These are phyloP conservation scores for Didymella glomerata DNA, from an alignment of 2,329 filamentous ascomycete genomes.

Conservation along the genomic window DNA sequence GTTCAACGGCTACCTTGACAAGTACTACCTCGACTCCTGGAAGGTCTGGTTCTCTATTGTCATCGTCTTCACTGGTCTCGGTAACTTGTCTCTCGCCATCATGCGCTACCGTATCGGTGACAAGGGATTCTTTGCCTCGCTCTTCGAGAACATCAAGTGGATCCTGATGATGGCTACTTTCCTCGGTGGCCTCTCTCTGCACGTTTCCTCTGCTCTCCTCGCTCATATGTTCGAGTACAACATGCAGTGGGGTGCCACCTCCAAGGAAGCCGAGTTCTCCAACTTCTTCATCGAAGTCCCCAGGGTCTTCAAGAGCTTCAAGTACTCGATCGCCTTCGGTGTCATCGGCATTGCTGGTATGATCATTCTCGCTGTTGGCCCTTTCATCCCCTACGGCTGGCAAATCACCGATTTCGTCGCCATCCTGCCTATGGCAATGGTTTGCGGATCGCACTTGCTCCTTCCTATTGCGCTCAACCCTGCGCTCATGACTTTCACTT, in stretches of 20 bases:
- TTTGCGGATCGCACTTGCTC: slow-evolving; percentile 73
- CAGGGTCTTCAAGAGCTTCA: slow-evolving; percentile 80
- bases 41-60: slow-evolving; percentile 63
- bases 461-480: slow-evolving; percentile 77
- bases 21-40: slow-evolving; percentile 78
- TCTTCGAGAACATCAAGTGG: slow-evolving; percentile 69
- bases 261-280: slow-evolving; percentile 81
- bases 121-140: slow-evolving; percentile 58
- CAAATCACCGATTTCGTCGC: slow-evolving; percentile 64
- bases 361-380: slow-evolving; percentile 68
- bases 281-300: slow-evolving; percentile 87
- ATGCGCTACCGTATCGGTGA: slow-evolving; percentile 68
- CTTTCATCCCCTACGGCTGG: slow-evolving; percentile 70
- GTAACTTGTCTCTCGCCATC: slow-evolving; percentile 66
- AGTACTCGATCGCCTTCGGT: slow-evolving; percentile 73
- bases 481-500: slow-evolving; percentile 78
- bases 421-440: slow-evolving; percentile 78
- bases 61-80: slow-evolving; percentile 69
- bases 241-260: slow-evolving; percentile 84
- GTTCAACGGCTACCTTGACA: slow-evolving; percentile 77
- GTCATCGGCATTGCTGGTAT: slow-evolving; percentile 67
- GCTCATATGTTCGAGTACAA: slow-evolving; percentile 85
- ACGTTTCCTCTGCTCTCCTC: slow-evolving; percentile 79
- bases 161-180: slow-evolving; percentile 75
- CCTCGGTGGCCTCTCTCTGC: slow-evolving; percentile 79